Conservation (phyloP, 495 filamentous ascomycete species). For the Hyaloscypha bicolor region DNA sequence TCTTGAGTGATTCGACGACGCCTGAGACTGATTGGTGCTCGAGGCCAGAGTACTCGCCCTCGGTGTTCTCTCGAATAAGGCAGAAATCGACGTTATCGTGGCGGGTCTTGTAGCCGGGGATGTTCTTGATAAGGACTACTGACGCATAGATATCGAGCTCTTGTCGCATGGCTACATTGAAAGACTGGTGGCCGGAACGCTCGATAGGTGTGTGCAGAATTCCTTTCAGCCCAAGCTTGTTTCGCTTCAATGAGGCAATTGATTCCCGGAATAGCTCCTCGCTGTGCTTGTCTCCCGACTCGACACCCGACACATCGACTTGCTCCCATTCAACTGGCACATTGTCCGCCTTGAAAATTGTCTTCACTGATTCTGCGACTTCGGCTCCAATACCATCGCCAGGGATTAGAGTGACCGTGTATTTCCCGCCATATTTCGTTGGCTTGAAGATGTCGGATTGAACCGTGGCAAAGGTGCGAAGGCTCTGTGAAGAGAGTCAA, state of each 20-base stretch:
- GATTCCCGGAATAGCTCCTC: constrained; percentile 95
- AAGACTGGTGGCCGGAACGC: constrained; percentile 96
- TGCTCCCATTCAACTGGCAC: constrained; percentile 99
- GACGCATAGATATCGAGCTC: constrained; percentile 99
- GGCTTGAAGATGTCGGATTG: constrained; percentile 95
- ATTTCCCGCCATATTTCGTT: constrained; percentile 98
- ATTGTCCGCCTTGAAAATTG: constrained; percentile 99
- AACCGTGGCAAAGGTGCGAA: constrained; percentile 69
- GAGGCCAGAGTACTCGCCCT: constrained; percentile 97
- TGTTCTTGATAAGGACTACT: constrained; percentile 98
- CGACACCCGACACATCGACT: constrained; percentile 92
- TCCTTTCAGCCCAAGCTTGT: constrained; percentile 97
- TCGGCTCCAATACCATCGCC: constrained; percentile 98
- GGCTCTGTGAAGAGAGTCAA: constrained; percentile 1
- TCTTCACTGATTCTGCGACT: constrained; percentile 96
- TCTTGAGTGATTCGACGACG: constrained; percentile 99
- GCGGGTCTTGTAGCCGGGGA: constrained; percentile 95
- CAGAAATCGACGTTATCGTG: constrained; percentile 96
- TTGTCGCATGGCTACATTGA: constrained; percentile 98
- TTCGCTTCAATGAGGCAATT: constrained; percentile 90
- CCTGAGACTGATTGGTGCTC: constrained; percentile 97
- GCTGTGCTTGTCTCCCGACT: constrained; percentile 82
- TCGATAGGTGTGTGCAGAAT: constrained; percentile 97
- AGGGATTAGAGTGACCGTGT: constrained; percentile 97
- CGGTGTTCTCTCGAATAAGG: constrained; percentile 99